Percentiles rank a stretch among this genome's conserved stretches.
phyloP scores from a whole-genome alignment of 176 grass and related monocot species.

The Avena sativa region DNA sequence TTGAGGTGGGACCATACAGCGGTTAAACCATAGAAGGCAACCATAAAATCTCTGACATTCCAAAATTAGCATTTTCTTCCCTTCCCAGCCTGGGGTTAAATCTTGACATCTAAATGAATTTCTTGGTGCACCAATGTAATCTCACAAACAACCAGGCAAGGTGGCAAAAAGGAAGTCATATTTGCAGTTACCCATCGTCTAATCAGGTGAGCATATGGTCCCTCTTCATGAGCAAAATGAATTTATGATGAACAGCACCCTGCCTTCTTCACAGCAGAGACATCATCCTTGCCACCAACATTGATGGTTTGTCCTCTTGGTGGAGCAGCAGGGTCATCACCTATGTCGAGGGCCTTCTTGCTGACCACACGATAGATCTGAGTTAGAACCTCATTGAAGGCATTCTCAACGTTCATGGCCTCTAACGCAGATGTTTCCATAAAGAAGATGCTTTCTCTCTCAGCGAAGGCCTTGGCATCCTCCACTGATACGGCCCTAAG shows the following conservation, averaged over 20 bases:
- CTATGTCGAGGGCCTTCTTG: slow-evolving; percentile 64
- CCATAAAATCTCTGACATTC: slow-evolving; percentile 14
- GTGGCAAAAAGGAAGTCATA: slow-evolving; percentile 32
- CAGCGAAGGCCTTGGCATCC: slow-evolving; percentile 57
- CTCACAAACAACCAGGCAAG: slow-evolving; percentile 38
- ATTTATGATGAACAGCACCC: slow-evolving; percentile 60
- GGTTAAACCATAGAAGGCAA: slow-evolving; percentile 39
- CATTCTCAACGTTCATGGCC: slow-evolving; percentile 53
- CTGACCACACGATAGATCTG: slow-evolving; percentile 62
- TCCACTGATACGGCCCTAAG: slow-evolving; percentile 54
- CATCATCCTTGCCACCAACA: slow-evolving; percentile 61
- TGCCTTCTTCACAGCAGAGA: slow-evolving; percentile 54
- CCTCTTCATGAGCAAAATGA: slow-evolving; percentile 36
- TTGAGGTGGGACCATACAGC: slow-evolving; percentile 27
- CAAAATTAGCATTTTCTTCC: slow-evolving; percentile 29
- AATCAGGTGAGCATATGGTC: slow-evolving; percentile 36
- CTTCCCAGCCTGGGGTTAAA: neutral
- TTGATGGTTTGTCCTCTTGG: slow-evolving; percentile 62
- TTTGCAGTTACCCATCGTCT: slow-evolving; percentile 38
- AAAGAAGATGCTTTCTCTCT: slow-evolving; percentile 58
- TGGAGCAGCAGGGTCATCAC: slow-evolving; percentile 59
- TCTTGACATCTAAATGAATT: slow-evolving; percentile 18
- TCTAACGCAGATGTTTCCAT: slow-evolving; percentile 59
- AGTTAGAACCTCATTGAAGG: slow-evolving; percentile 63
- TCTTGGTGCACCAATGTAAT: slow-evolving; percentile 34